Evolutionary conservation across 176 grass and related monocot genomes (phyloP), one percentile per base, ranked within the genome.

Genomic region (Musa acuminata): DNA sequence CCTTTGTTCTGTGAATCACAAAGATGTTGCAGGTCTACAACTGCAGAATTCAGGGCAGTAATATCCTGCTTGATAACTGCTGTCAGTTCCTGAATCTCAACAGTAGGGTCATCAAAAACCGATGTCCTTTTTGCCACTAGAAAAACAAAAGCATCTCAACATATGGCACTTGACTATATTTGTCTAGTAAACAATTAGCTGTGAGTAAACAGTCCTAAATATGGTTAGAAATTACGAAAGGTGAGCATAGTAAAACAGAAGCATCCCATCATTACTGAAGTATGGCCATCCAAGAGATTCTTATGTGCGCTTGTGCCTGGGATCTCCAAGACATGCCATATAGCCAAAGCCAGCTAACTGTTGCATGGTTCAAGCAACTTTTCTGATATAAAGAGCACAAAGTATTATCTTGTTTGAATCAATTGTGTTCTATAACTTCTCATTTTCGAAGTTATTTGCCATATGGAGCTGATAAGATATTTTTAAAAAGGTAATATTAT

Each of bases 101-200:
- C 24, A 8, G 90, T 82, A 27, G 94, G 94, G 51, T 98, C 94
- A 76, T 98, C 94, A 82, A 98, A 98, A 82, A 98, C 86, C 55
- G 94, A 98, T 51, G 94, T 98, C 79, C 84, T 87, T 73, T 98
- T 98, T 71, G 94, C 94, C 88, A 98, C 94, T 98, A 80, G 13
- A 89, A 89, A 76, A 13, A 77, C 26, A 76, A 49, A 71, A 74
- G 50, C 7, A 65, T 2, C 72, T 59, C 10, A 70, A 48, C n/a
- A 43, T 60, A 60, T 60, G 57, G 57, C 57, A 60, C 14, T 0
- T 43, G 35, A 43, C 35, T 6, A 43, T 43, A 43, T 43, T 43
- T 43, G 35, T 43, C 35, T 43, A 43, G 35, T 6, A 43, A 43
- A 43, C 35, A 43, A 43, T 43, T 43, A 43, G 35, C 4, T 3